These are phyloP conservation scores for Verticillium nubilum DNA, from an alignment of 2,329 filamentous ascomycete species.

Conservation along the genomic window DNA sequence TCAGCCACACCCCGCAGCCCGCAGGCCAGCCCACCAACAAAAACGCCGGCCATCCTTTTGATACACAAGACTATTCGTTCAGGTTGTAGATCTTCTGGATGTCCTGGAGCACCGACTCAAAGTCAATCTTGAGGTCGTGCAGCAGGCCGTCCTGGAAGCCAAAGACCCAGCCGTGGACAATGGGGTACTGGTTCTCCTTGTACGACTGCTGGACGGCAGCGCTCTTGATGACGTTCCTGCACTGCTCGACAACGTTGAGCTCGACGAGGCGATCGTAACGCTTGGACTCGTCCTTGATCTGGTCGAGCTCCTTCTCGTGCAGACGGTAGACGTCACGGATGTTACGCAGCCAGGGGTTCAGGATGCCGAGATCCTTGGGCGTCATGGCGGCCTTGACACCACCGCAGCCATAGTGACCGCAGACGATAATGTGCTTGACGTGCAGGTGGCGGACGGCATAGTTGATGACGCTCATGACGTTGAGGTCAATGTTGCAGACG, in stretches of 20 bases:
- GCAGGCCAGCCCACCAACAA: background rate
- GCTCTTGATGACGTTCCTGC: conserved; percentile 75
- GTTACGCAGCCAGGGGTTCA: conserved; percentile 71
- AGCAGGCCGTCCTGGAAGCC: conserved; percentile 62
- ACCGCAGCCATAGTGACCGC: conserved; percentile 74
- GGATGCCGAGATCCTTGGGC: conserved; percentile 61
- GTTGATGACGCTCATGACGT: conserved; percentile 75
- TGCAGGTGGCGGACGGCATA: conserved; percentile 78
- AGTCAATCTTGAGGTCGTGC: conserved; percentile 59
- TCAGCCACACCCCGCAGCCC: background rate
- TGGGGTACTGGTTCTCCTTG: conserved; percentile 56
- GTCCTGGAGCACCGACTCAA: conserved; percentile 50
- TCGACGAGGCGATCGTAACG: conserved; percentile 71
- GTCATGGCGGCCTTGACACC: conserved; percentile 72
- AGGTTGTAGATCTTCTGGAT: conserved; percentile 64
- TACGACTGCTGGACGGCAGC: conserved; percentile 71
- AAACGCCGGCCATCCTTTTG: background rate
- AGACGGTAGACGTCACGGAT: conserved; percentile 70
- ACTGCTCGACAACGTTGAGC: conserved; percentile 75
- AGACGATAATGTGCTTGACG: conserved; percentile 76
- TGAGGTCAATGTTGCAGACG: conserved; percentile 73
- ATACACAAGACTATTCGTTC: conserved; percentile 20
- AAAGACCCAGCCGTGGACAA: conserved; percentile 73
- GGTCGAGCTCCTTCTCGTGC: conserved; percentile 64
- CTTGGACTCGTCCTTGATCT: conserved; percentile 50